Evolutionary conservation across 139 green algal genomes (phyloP), one percentile per base, ranked within the genome.

Genomic region (Dunaliella sp.): DNA sequence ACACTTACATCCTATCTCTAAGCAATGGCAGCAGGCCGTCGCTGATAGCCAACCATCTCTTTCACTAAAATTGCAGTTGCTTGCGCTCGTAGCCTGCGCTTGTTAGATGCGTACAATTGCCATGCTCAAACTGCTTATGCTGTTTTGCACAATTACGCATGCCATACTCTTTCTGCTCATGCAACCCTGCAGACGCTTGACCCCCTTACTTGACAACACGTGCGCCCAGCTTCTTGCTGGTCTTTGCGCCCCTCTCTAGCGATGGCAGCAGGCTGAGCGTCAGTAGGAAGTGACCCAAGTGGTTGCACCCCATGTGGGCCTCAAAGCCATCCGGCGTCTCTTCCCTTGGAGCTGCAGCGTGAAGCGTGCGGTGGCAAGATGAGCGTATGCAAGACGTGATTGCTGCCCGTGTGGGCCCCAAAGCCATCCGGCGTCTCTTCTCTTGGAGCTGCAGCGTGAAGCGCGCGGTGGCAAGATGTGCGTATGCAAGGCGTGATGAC

Each of bases 261-360:
- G 84, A 80, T 1, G 95, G 95, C 80, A 98, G 86, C 73, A 97
- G 90, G 59, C 92, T 31, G 36, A 97, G 83, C 0, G 93, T 96
- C 30, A 98, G 90, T 65, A 96, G 90, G 88, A 95, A 97, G 84
- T 95, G 94, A 24, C 90, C 92, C 35, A 98, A 84, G 90, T 96
- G 91, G 92, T 98, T 98, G 80, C 91, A 94, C 22, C 89, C 93
- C 89, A 97, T 93, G 89, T 98, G 95, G 30, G 88, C 59, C 84
- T 98, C 95, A 77, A 96, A 93, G 3, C 94, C 95, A 81, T 97
- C 93, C 0, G 30, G 12, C 0, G 93, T 96, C 38, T 90, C 83
- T 76, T 86, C 35, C 57, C 92, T 86, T 0, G 83, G 85, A n/a
- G 75, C 94, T 94, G 92, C 21, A 59, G 65, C 3, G 58, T n/a